These are phyloP conservation scores for Kluyveromyces siamensis DNA, from an alignment of 805 yeast species.

Conservation along the genomic window DNA sequence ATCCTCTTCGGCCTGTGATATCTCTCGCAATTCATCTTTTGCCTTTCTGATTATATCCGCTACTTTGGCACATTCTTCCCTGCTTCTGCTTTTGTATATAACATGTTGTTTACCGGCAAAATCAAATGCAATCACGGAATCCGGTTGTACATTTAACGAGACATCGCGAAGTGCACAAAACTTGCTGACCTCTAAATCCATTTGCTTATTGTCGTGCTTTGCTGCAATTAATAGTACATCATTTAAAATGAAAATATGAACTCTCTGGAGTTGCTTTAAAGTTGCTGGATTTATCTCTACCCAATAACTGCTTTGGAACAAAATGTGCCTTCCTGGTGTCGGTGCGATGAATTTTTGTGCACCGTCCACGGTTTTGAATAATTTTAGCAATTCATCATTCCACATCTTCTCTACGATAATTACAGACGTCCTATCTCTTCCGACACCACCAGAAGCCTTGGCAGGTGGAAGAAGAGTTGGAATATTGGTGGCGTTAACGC, in stretches of 20 bases:
- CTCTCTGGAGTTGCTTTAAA: constrained; percentile 67
- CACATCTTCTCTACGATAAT: constrained; percentile 70
- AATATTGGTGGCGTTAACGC: constrained; percentile 3
- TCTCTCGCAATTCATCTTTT: constrained; percentile 48
- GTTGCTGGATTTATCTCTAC: constrained; percentile 78
- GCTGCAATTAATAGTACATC: constrained; percentile 72
- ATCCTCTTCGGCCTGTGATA: constrained; percentile 41
- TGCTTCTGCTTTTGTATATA: constrained; percentile 19
- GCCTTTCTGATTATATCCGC: constrained; percentile 52
- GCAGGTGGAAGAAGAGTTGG: constrained; percentile 18
- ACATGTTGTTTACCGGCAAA: constrained; percentile 10
- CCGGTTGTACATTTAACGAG: constrained; percentile 29
- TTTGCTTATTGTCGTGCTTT: constrained; percentile 30
- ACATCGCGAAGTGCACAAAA: constrained; percentile 72
- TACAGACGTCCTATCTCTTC: constrained; percentile 58
- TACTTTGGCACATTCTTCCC: constrained; percentile 31
- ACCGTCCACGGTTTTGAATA: constrained; percentile 84
- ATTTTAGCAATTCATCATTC: constrained; percentile 59
- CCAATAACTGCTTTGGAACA: constrained; percentile 79
- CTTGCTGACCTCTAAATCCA: constrained; percentile 55
- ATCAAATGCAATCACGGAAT: constrained; percentile 13
- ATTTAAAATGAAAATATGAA: constrained; percentile 67
- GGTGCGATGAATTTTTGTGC: constrained; percentile 73
- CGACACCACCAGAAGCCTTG: constrained; percentile 9
- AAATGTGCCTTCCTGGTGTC: constrained; percentile 69